Evolutionary conservation across 2,329 filamentous ascomycete species (phyloP), one percentile per base, ranked within the genome.

Genomic region (Penicillium paneum): DNA sequence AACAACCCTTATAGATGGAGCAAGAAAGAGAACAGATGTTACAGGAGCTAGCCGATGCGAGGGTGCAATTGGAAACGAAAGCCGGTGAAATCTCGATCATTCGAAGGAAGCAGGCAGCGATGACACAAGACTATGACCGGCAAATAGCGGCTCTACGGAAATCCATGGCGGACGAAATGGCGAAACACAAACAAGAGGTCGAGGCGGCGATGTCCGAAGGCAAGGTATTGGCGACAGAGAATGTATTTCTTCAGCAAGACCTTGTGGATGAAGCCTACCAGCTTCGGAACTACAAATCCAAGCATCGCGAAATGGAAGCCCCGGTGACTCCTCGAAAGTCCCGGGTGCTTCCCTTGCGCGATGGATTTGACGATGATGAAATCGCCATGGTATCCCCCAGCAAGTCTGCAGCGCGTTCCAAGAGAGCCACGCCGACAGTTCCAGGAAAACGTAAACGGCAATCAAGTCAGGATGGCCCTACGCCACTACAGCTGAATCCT

Each of bases 301-400:
- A 71, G 56, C 66, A 68, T 29, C 68, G 66, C 17, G 66, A 70
- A 13, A 73, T 69, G 49, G 54, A 60, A 24, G 74, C 71, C 36
- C 78, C 78, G 1, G 65, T 72, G 1, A 84, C 82, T 1, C 82
- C 82, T 0, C 80, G 71, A 55, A 81, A 78, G 59, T 68, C 72
- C n/a, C 76, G 73, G 57, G 68, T 69, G 7, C 69, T 78, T 1
- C 76, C 78, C 2, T 76, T 81, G 34, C 78, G 83, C 15, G 84
- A 87, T 71, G 84, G 84, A 17, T 87, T 87, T 64, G 82, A 86
- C 52, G 82, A 87, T 58, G 79, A 81, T 52, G 82, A 87, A 64
- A 77, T 86, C 8, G 69, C 79, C 52, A 74, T 80, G 57, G 67
- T 77, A 1, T 85, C 83, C 3, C 83, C 83, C 4, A 82, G 78